Evolutionary conservation across 2,329 filamentous ascomycete genomes (phyloP).

Genomic region (Cephalotrichum gorgonifer): DNA sequence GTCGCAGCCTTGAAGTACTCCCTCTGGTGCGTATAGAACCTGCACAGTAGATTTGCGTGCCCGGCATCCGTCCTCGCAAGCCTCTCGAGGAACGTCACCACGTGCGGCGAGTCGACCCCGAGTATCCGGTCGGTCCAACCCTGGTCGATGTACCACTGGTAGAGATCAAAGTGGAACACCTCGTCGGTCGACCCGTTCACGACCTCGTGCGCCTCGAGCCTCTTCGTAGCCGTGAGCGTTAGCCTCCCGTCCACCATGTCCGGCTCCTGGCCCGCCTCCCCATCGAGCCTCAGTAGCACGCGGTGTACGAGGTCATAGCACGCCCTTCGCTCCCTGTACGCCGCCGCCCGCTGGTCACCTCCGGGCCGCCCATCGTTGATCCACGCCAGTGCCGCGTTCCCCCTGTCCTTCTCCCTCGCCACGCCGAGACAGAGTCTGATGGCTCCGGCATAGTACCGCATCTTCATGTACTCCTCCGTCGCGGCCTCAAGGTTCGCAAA

Average conservation of each 20-base stretch:
- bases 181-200: conserved; percentile 84
- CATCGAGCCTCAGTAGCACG: conserved; percentile 70
- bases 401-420: conserved; percentile 75
- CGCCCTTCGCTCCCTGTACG: conserved; percentile 60
- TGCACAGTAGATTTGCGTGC: conserved; percentile 85
- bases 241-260: conserved; percentile 68
- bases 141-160: conserved; percentile 89
- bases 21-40: conserved; percentile 78
- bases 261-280: conserved; percentile 55
- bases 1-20: conserved; percentile 79
- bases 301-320: conserved; percentile 84
- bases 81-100: conserved; percentile 74
- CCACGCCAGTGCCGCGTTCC: conserved; percentile 77
- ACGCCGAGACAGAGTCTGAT: conserved; percentile 80
- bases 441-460: conserved; percentile 88
- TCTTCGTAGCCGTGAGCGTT: conserved; percentile 66
- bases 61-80: conserved; percentile 61
- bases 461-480: conserved; percentile 65
- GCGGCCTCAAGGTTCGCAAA: conserved; percentile 71
- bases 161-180: conserved; percentile 92
- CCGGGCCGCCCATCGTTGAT: conserved; percentile 71
- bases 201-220: conserved; percentile 80
- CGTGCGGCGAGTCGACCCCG: conserved; percentile 72
- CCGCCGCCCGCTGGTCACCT: conserved; percentile 56
- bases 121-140: conserved; percentile 80